Conservation (phyloP, 2,329 filamentous ascomycete species). For the Aspergillus awamori region DNA sequence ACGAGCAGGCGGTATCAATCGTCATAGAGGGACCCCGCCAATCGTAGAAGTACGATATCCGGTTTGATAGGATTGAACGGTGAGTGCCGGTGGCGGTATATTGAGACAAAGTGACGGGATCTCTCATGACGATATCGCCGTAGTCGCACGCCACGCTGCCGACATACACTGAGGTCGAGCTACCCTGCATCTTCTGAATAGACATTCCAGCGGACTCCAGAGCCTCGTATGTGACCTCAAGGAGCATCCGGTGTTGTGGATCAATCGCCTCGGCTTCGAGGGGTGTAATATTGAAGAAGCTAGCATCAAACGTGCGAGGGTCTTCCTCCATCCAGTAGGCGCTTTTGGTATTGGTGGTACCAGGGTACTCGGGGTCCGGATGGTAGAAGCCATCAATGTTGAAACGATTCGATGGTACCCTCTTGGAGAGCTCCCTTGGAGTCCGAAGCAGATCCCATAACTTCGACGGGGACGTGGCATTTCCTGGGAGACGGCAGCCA, state of each 20-base stretch:
- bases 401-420: constrained; percentile 10
- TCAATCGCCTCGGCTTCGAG: constrained; percentile 16
- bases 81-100: constrained; percentile 27
- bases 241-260: constrained; percentile 15
- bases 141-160: constrained; percentile 15
- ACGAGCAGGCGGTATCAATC: constrained; percentile 49
- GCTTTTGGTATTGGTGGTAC: background rate
- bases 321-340: constrained; percentile 12
- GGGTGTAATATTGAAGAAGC: constrained; percentile 15
- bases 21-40: constrained; percentile 38
- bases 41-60: constrained; percentile 33
- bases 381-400: constrained; percentile 8
- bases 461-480: constrained; percentile 5
- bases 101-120: background rate
- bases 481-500: constrained; percentile 15
- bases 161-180: constrained; percentile 5
- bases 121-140: background rate
- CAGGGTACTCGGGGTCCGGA: constrained; percentile 6
- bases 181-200: constrained; percentile 3
- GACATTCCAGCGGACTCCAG: constrained; percentile 6
- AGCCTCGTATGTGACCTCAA: constrained; percentile 15
- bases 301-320: constrained; percentile 5
- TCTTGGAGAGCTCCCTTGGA: background rate
- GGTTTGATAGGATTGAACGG: constrained; percentile 38
- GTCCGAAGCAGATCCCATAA: constrained; percentile 15